Conservation (phyloP, 225 moss, liverwort and hornwort species). For the Asterella californica region DNA sequence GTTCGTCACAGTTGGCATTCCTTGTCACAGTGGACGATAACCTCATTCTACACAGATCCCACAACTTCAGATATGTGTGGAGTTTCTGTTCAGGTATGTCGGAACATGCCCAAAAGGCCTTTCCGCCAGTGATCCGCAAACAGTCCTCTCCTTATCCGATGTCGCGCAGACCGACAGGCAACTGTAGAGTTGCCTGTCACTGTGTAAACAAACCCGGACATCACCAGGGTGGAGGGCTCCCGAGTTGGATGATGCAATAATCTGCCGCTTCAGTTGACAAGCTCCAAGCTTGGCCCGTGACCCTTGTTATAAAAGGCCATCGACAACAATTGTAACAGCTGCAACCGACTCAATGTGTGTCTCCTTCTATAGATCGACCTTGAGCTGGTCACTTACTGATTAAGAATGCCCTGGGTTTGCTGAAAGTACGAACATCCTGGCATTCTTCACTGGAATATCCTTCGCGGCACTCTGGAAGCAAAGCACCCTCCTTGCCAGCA, state of each 20-base stretch:
- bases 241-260: background rate
- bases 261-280: background rate
- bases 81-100: background rate
- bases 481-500: background rate
- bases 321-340: background rate
- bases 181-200: background rate
- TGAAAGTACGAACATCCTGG: too few species aligned
- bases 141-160: background rate
- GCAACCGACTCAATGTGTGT: background rate
- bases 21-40: background rate
- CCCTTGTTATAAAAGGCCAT: background rate
- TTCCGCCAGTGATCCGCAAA: background rate
- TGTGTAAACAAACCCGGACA: background rate
- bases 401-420: background rate
- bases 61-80: background rate
- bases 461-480: background rate
- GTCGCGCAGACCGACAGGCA: background rate
- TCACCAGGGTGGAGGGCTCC: background rate
- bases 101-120: background rate
- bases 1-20: background rate
- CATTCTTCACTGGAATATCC: too few species aligned
- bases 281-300: background rate
- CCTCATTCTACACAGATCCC: background rate
- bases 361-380: too few species aligned
- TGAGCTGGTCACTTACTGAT: background rate